These are phyloP conservation scores for Ophiocordyceps camponoti-saundersi DNA, from an alignment of 2,329 filamentous ascomycete species.

Conservation along the genomic window DNA sequence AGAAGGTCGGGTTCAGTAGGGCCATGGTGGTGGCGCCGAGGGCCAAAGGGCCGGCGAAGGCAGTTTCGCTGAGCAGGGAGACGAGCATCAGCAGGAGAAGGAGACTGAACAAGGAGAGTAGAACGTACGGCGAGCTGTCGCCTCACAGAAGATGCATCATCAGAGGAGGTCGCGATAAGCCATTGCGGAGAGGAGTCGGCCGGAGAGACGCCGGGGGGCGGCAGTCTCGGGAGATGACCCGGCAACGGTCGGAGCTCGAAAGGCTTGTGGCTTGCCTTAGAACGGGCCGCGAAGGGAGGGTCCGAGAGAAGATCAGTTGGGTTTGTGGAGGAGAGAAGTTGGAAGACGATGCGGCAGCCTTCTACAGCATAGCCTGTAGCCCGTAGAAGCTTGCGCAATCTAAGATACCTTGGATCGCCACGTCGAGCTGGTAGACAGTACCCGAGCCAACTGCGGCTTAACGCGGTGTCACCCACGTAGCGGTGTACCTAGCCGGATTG, in stretches of 20 bases:
- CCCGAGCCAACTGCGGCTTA: not conserved
- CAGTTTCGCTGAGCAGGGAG: not conserved
- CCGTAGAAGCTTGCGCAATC: not conserved
- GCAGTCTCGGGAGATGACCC: not conserved
- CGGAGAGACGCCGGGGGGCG: not conserved
- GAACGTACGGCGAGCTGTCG: not conserved
- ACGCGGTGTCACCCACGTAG: not conserved
- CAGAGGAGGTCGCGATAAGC: not conserved
- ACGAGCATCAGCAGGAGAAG: not conserved
- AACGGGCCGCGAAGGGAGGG: not conserved
- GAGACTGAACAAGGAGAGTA: not conserved
- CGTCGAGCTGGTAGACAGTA: not conserved
- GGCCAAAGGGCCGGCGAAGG: not conserved
- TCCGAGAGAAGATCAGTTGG: not conserved
- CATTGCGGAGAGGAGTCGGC: not conserved
- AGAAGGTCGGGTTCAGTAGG: conserved; percentile 58
- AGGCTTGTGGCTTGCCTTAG: not conserved
- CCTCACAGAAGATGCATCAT: not conserved
- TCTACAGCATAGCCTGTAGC: not conserved
- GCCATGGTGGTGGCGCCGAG: conserved; percentile 30
- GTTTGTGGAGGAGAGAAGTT: not conserved
- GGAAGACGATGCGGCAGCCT: not conserved
- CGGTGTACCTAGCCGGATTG: not conserved
- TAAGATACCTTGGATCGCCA: not conserved
- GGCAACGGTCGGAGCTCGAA: not conserved